Evolutionary conservation across 805 yeast species (phyloP).

Genomic region (Starmera dryadoides): DNA sequence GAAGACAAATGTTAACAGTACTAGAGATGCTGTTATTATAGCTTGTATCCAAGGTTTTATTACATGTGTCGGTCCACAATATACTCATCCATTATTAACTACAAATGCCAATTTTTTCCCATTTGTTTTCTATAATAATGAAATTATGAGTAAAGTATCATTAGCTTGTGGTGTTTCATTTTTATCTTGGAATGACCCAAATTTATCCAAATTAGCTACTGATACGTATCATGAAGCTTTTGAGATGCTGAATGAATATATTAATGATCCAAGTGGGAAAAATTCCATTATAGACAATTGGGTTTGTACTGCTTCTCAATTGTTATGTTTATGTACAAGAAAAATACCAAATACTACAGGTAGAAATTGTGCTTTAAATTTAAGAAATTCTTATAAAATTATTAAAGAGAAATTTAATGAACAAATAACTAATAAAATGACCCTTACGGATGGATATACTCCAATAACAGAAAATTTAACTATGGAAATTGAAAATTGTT

Average conservation of each 20-base stretch:
- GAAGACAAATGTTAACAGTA: no score
- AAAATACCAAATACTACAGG: slow-evolving; percentile 20
- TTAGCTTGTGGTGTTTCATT: slow-evolving; percentile 35
- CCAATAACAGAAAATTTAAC: slow-evolving; percentile 16
- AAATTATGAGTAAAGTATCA: slow-evolving; percentile 26
- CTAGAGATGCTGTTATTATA: background rate
- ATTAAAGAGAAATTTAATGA: slow-evolving; percentile 21
- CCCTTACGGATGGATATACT: background rate
- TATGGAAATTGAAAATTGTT: slow-evolving; percentile 14
- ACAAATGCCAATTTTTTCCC: slow-evolving; percentile 35
- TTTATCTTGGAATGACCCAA: slow-evolving; percentile 25
- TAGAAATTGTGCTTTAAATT: slow-evolving; percentile 23
- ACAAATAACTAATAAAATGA: background rate
- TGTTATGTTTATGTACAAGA: slow-evolving; percentile 32
- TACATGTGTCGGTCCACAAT: slow-evolving; percentile 33
- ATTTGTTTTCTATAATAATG: slow-evolving; percentile 23
- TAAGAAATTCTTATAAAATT: slow-evolving; percentile 28
- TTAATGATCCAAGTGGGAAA: background rate
- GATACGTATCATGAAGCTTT: slow-evolving; percentile 19
- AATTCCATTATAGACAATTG: slow-evolving; percentile 22
- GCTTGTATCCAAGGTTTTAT: slow-evolving; percentile 28
- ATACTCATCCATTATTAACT: slow-evolving; percentile 31
- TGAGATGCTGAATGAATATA: slow-evolving; percentile 5
- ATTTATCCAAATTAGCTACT: slow-evolving; percentile 17
- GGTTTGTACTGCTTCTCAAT: slow-evolving; percentile 32